A percentile compares a stretch with the other conserved stretches of the same genome.
phyloP scores from a whole-genome alignment of 2,329 filamentous ascomycete species.

The Nectriaceae sp. region DNA sequence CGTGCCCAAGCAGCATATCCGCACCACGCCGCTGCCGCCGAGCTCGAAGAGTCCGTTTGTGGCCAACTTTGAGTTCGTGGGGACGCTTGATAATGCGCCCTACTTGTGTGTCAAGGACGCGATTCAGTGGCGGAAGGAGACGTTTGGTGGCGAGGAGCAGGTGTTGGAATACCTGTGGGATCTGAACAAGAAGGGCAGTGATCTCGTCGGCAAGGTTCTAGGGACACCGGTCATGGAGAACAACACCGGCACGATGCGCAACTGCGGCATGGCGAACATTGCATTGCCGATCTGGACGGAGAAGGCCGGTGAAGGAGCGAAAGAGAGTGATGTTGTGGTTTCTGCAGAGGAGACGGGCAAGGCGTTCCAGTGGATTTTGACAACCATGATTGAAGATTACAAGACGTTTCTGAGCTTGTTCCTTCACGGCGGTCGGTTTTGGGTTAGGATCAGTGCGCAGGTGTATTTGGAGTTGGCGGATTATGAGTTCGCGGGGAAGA shows the following conservation, averaged over 20 bases:
- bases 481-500: constrained; percentile 68
- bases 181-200: constrained; percentile 66
- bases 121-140: constrained; percentile 67
- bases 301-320: constrained; percentile 23
- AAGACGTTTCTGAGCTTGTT: constrained; percentile 72
- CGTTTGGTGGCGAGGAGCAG: constrained; percentile 72
- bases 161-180: constrained; percentile 65
- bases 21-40: constrained; percentile 45
- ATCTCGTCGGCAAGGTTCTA: constrained; percentile 60
- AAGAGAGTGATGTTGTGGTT: constrained; percentile 32
- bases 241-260: constrained; percentile 57
- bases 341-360: constrained; percentile 32
- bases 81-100: constrained; percentile 72
- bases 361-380: constrained; percentile 60
- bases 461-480: constrained; percentile 80
- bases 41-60: constrained; percentile 61
- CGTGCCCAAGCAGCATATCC: constrained; percentile 42
- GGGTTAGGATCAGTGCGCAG: constrained; percentile 76
- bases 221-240: constrained; percentile 76
- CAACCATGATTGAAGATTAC: constrained; percentile 56
- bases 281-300: constrained; percentile 62
- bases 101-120: constrained; percentile 73
- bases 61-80: constrained; percentile 73
- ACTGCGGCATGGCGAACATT: constrained; percentile 74
- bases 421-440: constrained; percentile 62